Base-by-base conservation (phyloP, 306 rosid genomes). In the Sophora flavescens region DNA sequence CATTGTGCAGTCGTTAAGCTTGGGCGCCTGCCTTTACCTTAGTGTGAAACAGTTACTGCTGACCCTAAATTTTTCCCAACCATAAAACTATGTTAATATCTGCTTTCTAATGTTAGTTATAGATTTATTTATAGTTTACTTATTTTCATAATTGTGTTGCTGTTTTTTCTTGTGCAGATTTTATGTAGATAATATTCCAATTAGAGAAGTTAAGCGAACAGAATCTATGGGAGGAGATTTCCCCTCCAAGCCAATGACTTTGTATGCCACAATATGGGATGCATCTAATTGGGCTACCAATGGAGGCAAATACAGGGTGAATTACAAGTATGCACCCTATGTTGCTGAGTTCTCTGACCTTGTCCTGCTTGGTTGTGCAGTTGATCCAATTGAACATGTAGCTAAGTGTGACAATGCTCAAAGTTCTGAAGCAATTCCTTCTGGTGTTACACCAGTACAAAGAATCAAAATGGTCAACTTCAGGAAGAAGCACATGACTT, bases 191-290 rank as follows among this genome's bases (percentile, higher is more conserved):
- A 81, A 87, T 57, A 53, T 88, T 80, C 99, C 99, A 63, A 90
- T 95, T 11, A 84, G 99, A 79, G 92, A 89, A 74, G 85, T 90
- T 35, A 88, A 70, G 65, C 83, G 93, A 60, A 88, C 90, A 51
- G 84, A 89, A 75, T 83, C 85, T 0, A 90, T 90, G 97, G 96
- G 97, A 45, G 93, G 90, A 52, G 99, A 92, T 39, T 95, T 88
- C 74, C 99, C 99, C 0, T 77, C 97, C 3, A 95, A 95, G 87
- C 97, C 97, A 65, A 95, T 95, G 99, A 86, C 96, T 64, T 73
- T 95, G 51, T 95, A 95, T 58, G 97, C 97, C 63, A 95, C 99
- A 68, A 92, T 95, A 71, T 95, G 99, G 99, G 99, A 95, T 80
- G 99, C 92, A 68, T 95, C 99, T 9, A 84, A 81, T 83, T 95